Evolutionary conservation across 495 filamentous ascomycete genomes (phyloP), one percentile per base, ranked within the genome.

Genomic region (Aspergillus heteromorphus): DNA sequence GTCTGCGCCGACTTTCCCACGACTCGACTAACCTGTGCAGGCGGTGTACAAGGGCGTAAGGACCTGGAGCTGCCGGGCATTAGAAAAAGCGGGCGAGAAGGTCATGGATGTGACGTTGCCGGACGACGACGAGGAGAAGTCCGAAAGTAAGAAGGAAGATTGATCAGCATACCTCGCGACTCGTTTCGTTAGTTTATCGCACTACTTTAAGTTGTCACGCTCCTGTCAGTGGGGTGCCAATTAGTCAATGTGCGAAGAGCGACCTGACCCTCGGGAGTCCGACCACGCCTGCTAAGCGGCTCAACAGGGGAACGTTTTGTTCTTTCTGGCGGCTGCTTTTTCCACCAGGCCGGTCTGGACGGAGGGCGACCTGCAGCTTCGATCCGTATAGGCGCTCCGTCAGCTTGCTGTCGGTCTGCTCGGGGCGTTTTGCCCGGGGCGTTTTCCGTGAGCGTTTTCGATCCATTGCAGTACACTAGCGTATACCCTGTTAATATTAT

Each of bases 181-280:
- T 14, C 19, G 20, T 36, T 45, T 1, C 6, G 14, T 40, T 9
- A 11, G 10, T 20, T 51, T 50, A 43, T 48, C 68, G 89, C 89
- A 91, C 87, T 85, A 87, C 85, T 85, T 93, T 95, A 83, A 96
- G 91, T 91, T 95, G 86, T 77, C 91, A 88, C 82, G 74, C 65
- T 74, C 77, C 73, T 80, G 60, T 75, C 86, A 77, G 84, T 92
- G 84, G 79, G 75, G 82, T 91, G 88, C 79, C 84, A 82, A 91
- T 92, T 81, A 91, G 91, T 95, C 91, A 87, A 79, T 84, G 85
- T 93, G 91, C 91, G 88, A 77, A 96, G 78, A 96, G 77, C 57
- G 69, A 88, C 55, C 57, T 69, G 69, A 70, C 63, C 67, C 72
- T 71, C 58, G 27, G 59, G 69, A 73, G 71, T 62, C 65, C 61